Conservation (phyloP, 306 rosid genomes). For the Lathyrus oleraceus region DNA sequence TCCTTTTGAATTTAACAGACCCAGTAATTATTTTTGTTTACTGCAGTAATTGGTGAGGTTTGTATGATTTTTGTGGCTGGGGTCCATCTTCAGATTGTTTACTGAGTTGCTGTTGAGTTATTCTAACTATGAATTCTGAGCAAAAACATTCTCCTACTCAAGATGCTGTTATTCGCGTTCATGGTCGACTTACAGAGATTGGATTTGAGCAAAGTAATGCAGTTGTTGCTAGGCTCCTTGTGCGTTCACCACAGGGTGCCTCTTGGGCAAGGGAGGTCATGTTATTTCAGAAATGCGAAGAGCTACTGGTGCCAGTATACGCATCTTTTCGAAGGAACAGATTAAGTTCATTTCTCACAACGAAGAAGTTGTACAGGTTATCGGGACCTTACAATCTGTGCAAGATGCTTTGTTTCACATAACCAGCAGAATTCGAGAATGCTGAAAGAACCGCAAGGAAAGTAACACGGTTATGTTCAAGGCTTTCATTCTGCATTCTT, state of each 20-base stretch:
- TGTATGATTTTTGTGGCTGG: slow-evolving; percentile 17
- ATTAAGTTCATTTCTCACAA: slow-evolving; percentile 54
- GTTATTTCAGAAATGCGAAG: slow-evolving; percentile 81
- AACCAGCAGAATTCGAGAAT: slow-evolving; percentile 77
- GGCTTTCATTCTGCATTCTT: too few relatives aligned
- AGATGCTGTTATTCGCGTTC: slow-evolving; percentile 85
- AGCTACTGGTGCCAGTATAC: slow-evolving; percentile 79
- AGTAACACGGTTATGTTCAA: too few relatives aligned
- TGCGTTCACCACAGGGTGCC: slow-evolving; percentile 74
- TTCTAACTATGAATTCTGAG: slow-evolving; percentile 48
- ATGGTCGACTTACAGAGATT: slow-evolving; percentile 61
- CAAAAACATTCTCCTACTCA: slow-evolving; percentile 80
- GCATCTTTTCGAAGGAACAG: slow-evolving; percentile 76
- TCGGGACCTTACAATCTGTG: slow-evolving; percentile 69
- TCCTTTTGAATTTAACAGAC: too few relatives aligned
- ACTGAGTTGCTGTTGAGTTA: slow-evolving; percentile 37
- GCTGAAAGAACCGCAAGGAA: too few relatives aligned
- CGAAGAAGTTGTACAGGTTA: slow-evolving; percentile 90
- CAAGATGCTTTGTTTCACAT: slow-evolving; percentile 90
- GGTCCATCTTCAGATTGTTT: slow-evolving; percentile 41
- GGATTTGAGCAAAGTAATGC: too few relatives aligned
- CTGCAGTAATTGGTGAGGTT: too few relatives aligned
- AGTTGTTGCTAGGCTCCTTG: slow-evolving; percentile 56
- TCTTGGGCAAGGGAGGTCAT: slow-evolving; percentile 82
- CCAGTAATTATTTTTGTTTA: too few relatives aligned